Evolutionary conservation across 805 yeast species (phyloP), one percentile per base, ranked within the genome.

Genomic region (Wickerhamiella shivajii): DNA sequence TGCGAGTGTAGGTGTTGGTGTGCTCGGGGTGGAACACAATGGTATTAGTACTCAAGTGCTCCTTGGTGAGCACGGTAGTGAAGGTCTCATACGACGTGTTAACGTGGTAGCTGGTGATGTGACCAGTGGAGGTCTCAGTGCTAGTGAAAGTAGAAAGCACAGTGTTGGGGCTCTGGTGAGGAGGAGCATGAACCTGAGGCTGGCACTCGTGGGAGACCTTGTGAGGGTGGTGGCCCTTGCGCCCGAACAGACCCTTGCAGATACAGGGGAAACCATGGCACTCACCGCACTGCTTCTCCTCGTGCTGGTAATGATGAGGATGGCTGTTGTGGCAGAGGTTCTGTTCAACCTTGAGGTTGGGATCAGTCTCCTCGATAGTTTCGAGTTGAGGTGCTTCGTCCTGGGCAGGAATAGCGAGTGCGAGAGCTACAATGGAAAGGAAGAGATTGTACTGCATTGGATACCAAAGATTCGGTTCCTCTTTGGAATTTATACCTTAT

Each of bases 1-100:
- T 31, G 31, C 33, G 36, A 10, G 41, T 38, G 19, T 28, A 14
- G 12, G 38, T 34, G 14, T 24, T 30, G 25, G 38, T 34, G 23
- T 27, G 18, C 36, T 34, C 41, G 18, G 38, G 38, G 36, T 34
- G 31, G 18, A 24, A 18, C 8, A 38, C 33, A 13, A 19, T 21
- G 15, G 41, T 38, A 20, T 29, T 16, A 15, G 41, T 38, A 15
- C 25, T 18, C 17, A 23, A 30, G 31, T 31, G 35, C n/a, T 23
- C 12, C 16, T 13, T 8, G 28, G 34, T 25, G 17, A 34, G 20
- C 12, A 33, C 33, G 27, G 27, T 26, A 18, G 38, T 34, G 6
- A 19, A 18, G 10, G 30, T 25, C 30, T 28, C 31, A 19, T 16
- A 16, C 9, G 34, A 27, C 3, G 41, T 38, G 33, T 34, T 27